A percentile compares a stretch with the other conserved stretches of the same genome.
Evolutionary conservation across 2,329 filamentous ascomycete genomes (phyloP).

Genomic region (Clathrospora elynae): DNA sequence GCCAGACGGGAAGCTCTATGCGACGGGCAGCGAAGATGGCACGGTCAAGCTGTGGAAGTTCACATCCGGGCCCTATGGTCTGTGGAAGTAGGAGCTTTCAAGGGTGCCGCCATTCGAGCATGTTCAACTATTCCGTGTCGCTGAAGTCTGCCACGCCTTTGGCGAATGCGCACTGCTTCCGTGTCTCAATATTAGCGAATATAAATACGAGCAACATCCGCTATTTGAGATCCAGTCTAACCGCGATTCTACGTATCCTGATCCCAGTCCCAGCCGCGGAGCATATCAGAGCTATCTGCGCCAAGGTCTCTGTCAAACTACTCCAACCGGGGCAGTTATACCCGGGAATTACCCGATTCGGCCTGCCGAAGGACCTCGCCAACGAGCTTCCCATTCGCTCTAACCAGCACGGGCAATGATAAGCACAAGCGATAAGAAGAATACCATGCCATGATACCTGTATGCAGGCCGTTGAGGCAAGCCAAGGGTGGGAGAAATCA

Average conservation of each 20-base stretch:
- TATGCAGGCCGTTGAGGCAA: too few species aligned
- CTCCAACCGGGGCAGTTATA: conserved; percentile 18
- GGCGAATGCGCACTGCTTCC: background rate
- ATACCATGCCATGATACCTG: conserved; percentile 19
- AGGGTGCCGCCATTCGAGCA: background rate
- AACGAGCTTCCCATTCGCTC: conserved; percentile 5
- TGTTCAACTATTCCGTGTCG: background rate
- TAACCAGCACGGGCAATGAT: conserved; percentile 19
- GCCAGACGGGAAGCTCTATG: conserved; percentile 93
- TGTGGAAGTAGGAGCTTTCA: conserved; percentile 61
- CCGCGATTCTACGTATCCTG: background rate
- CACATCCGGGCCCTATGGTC: conserved; percentile 66
- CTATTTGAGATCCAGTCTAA: background rate
- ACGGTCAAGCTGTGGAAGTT: conserved; percentile 92
- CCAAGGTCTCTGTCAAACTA: conserved; percentile 1
- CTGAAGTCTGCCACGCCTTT: background rate
- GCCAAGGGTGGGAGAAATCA: conserved; percentile 25
- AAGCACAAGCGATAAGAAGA: conserved; percentile 9
- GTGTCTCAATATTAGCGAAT: background rate
- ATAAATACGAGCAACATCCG: conserved; percentile 1
- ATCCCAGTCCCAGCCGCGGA: background rate
- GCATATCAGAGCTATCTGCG: too few species aligned
- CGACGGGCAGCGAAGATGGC: conserved; percentile 94
- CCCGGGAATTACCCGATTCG: conserved; percentile 28
- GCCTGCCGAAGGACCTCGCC: conserved; percentile 28